Base-by-base conservation (phyloP, 2,329 filamentous ascomycete genomes). In the Alternaria dauci region DNA sequence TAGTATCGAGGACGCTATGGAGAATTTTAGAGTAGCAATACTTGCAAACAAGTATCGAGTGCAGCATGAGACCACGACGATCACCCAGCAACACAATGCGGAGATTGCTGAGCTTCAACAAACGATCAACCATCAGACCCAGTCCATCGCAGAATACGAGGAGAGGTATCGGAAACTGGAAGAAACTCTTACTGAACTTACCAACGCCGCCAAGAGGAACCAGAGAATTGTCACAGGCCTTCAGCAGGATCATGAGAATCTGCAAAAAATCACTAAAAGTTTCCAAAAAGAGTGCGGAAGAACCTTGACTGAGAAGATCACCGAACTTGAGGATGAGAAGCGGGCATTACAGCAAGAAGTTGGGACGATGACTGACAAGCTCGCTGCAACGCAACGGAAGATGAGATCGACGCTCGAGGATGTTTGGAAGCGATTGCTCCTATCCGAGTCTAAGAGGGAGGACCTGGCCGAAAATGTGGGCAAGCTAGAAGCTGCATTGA, bases 171-270 rank as follows among this genome's bases (percentile, higher is more conserved):
- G 59, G 3, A 34, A n/a, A 1, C 52, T 67, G 2, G 36, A 62
- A 2, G 41, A 20, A 4, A 43, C 44, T 14, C 5, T 70, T 4
- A 28, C 52, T 5, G 39, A 55, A 8, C 8, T 76, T 4, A 47
- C 54, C 1, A 65, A 68, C 1, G 68, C 62, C 20, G 63, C 67
- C 5, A 70, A 59, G 32, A 66, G 52, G 0, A 62, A 71, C 28
- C 63, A 73, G n/a, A 75, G 67, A 34, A 76, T 62, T 18, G 60
- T 71, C 5, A 50, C 63, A 8, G 75, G 75, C 16, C 56, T 78
- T 16, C 70, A 71, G 20, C 70, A 63, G 11, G 76, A 78, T 50
- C 68, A 71, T 23, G 67, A 68, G 23, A 69, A 63, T 8, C 16
- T 73, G 8, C 69, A 71, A 18, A 65, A 56, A n/a, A 54, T 55